Percentiles rank a stretch among this genome's conserved stretches.
These are phyloP conservation scores for Flammula alnicola DNA, from an alignment of 1,284 basidiomycete species.

Conservation along the genomic window DNA sequence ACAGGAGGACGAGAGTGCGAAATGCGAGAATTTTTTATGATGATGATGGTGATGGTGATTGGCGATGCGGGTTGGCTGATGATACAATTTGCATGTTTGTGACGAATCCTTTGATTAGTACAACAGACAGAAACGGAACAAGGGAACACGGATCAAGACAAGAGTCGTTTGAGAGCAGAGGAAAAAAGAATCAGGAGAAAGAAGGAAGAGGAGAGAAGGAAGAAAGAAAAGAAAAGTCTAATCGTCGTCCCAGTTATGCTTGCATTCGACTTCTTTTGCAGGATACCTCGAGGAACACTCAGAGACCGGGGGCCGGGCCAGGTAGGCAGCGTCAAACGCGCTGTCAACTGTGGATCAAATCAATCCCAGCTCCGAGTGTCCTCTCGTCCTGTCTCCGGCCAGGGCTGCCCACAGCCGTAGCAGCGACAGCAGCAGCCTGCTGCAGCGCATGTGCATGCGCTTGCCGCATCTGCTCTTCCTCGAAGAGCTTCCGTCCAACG, in stretches of 20 bases:
- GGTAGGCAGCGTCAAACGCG: background rate
- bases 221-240: slow-evolving; percentile 26
- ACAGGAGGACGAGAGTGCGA: background rate
- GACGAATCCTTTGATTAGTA: slow-evolving; percentile 39
- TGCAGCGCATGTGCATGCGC: slow-evolving; percentile 19
- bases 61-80: slow-evolving; percentile 36
- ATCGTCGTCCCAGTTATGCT: slow-evolving; percentile 22
- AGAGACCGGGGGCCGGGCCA: background rate
- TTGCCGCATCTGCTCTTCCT: slow-evolving; percentile 62
- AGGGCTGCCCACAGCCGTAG: slow-evolving; percentile 17
- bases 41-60: background rate
- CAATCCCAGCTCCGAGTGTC: slow-evolving; percentile 51
- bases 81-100: slow-evolving; percentile 38
- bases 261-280: slow-evolving; percentile 9
- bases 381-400: slow-evolving; percentile 35
- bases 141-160: slow-evolving; percentile 5
- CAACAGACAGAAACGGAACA: slow-evolving; percentile 33
- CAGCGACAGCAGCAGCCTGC: slow-evolving; percentile 22
- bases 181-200: slow-evolving; percentile 14
- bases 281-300: background rate
- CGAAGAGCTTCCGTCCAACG: slow-evolving; percentile 70
- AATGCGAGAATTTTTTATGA: background rate
- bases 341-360: slow-evolving; percentile 48
- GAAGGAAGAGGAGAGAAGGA: slow-evolving; percentile 15
- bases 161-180: slow-evolving; percentile 10